A percentile compares a stretch with the other conserved stretches of the same genome.
phyloP scores from a whole-genome alignment of 257 asterid genomes.

The Orobanche coerulescens region DNA sequence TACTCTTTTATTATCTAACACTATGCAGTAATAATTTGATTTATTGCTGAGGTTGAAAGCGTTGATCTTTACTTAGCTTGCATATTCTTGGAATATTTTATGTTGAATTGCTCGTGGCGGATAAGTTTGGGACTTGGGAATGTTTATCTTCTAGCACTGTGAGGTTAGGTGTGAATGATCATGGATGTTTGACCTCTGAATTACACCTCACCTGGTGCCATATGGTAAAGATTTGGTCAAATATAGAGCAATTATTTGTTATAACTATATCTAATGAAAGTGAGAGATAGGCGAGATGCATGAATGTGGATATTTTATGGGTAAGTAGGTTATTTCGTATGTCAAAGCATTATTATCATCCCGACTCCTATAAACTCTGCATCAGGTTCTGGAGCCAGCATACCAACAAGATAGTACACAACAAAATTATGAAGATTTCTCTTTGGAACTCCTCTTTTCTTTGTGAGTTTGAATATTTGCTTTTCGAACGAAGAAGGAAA shows the following conservation, averaged over 20 bases:
- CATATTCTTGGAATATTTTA: not conserved
- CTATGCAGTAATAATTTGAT: not conserved
- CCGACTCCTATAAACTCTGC: not conserved
- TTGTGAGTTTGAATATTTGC: not conserved
- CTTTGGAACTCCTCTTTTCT: not conserved
- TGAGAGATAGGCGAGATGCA: too few species aligned
- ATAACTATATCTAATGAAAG: too few species aligned
- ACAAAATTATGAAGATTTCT: not conserved
- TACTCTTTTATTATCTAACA: not conserved
- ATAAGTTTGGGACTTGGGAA: not conserved
- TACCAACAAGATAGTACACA: not conserved
- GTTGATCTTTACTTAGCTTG: not conserved
- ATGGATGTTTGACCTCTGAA: not conserved
- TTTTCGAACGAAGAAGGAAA: not conserved
- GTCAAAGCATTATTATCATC: not conserved
- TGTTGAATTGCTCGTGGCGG: not conserved
- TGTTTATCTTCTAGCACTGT: not conserved
- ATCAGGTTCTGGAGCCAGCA: not conserved
- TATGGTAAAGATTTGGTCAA: not conserved
- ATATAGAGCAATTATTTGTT: too few species aligned
- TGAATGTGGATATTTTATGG: not conserved
- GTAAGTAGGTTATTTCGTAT: not conserved
- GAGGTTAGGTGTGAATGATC: conserved; percentile 16
- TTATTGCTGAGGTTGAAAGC: too few species aligned
- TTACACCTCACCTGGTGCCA: conserved; percentile 3